phyloP scores from a whole-genome alignment of 2,329 filamentous ascomycete genomes.

The Lasiodiplodia theobromae region DNA sequence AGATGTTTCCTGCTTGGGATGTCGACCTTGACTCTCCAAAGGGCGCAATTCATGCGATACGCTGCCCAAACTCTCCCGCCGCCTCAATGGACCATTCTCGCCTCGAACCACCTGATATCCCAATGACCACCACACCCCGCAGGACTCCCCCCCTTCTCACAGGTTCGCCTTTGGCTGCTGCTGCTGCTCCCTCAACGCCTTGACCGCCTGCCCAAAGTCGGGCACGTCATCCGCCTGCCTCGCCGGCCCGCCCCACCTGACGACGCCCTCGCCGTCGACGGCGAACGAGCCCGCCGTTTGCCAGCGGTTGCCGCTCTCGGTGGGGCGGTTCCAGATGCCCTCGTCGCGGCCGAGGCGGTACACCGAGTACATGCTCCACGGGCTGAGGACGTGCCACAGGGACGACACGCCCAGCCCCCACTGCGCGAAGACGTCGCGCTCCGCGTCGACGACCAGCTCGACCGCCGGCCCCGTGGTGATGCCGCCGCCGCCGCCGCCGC shows the following conservation, averaged over 20 bases:
- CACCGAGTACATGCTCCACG: conserved; percentile 63
- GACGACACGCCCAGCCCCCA: conserved; percentile 71
- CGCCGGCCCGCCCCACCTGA: conserved; percentile 61
- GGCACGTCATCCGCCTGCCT: conserved; percentile 61
- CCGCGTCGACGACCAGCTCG: conserved; percentile 66
- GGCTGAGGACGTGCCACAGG: conserved; percentile 69
- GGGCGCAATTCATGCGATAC: not conserved
- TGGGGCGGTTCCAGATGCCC: conserved; percentile 70
- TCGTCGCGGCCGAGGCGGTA: conserved; percentile 67
- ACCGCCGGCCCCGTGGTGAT: conserved; percentile 45
- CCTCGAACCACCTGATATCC: not conserved
- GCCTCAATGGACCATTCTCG: too few species aligned
- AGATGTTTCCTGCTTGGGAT: not conserved
- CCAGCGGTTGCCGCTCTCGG: conserved; percentile 72
- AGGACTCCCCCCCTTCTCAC: not conserved
- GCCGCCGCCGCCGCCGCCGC: conserved; percentile 45
- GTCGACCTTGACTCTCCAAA: not conserved
- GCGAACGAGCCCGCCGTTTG: conserved; percentile 72
- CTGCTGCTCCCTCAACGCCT: conserved; percentile 30
- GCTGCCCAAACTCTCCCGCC: not conserved
- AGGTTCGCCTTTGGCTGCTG: not conserved
- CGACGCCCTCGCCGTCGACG: conserved; percentile 59
- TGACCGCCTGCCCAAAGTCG: conserved; percentile 59
- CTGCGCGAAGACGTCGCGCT: conserved; percentile 65
- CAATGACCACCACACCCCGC: not conserved